Evolutionary conservation across 1,139 yeast genomes (phyloP).

Genomic region (Candida sp.): DNA sequence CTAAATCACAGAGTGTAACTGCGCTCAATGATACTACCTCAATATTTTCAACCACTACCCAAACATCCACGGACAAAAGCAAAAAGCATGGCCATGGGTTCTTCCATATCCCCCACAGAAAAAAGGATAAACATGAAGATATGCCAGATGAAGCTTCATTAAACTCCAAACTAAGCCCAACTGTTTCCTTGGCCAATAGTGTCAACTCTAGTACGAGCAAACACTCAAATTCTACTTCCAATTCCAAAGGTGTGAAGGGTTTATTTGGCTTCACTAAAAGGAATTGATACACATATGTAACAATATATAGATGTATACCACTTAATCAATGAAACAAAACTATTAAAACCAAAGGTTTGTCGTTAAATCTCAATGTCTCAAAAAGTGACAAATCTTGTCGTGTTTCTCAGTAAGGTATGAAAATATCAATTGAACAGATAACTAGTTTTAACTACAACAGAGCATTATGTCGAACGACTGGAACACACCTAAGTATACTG

Average conservation of each 20-base stretch:
- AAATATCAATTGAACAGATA: neutral
- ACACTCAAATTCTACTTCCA: slow-evolving; percentile 8
- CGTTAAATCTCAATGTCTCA: too few species aligned
- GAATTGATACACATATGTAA: neutral
- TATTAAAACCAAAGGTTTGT: too few species aligned
- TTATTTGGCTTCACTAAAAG: slow-evolving; percentile 9
- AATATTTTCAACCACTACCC: slow-evolving; percentile 9
- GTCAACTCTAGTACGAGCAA: slow-evolving; percentile 15
- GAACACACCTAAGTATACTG: slow-evolving; percentile 10
- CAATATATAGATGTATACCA: neutral
- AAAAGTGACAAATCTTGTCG: too few species aligned
- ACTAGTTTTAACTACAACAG: neutral
- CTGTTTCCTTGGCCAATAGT: slow-evolving; percentile 16
- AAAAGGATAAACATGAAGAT: slow-evolving; percentile 12
- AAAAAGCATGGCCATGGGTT: slow-evolving; percentile 21
- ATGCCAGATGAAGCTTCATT: slow-evolving; percentile 9
- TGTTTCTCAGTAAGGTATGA: neutral
- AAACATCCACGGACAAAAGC: slow-evolving; percentile 6
- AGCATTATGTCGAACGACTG: slow-evolving; percentile 9
- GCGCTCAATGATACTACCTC: slow-evolving; percentile 6
- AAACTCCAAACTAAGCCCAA: slow-evolving; percentile 10
- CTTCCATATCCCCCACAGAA: slow-evolving; percentile 17
- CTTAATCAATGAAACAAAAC: neutral
- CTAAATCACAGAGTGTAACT: slow-evolving; percentile 11
- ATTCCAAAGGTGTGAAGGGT: slow-evolving; percentile 12